A percentile compares a stretch with the other conserved stretches of the same genome.
Evolutionary conservation across 2,329 filamentous ascomycete species (phyloP).

Genomic region (Calonectria naviculata): DNA sequence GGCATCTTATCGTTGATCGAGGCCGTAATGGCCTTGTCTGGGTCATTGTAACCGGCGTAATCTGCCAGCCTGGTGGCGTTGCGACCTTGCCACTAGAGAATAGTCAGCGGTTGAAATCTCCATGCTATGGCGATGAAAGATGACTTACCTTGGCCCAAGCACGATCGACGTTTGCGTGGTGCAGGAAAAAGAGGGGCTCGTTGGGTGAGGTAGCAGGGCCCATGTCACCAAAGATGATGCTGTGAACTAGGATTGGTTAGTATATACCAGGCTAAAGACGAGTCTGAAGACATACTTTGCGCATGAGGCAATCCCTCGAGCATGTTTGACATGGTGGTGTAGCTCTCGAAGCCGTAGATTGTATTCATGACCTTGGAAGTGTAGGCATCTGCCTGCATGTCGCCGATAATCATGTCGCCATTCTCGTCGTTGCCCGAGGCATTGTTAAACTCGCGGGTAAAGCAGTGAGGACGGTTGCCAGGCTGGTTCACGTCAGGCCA

Average conservation of each 20-base stretch:
- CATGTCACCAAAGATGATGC: background rate
- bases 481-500: background rate
- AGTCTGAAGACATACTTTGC: background rate
- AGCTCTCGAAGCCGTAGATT: background rate
- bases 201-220: background rate
- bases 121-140: too few species aligned
- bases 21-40: background rate
- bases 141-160: background rate
- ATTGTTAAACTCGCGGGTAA: background rate
- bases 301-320: background rate
- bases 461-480: background rate
- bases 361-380: background rate
- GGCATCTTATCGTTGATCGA: background rate
- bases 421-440: background rate
- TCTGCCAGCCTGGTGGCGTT: background rate
- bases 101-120: too few species aligned
- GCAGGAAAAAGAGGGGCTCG: background rate
- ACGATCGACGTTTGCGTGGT: background rate
- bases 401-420: background rate
- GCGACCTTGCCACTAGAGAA: slow-evolving; percentile 1
- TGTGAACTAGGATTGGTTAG: background rate
- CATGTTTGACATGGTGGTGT: background rate
- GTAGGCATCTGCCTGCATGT: background rate
- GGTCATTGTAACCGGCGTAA: background rate
- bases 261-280: background rate